phyloP scores from a whole-genome alignment of 2,329 filamentous ascomycete species.

The Drechslera avenae region DNA sequence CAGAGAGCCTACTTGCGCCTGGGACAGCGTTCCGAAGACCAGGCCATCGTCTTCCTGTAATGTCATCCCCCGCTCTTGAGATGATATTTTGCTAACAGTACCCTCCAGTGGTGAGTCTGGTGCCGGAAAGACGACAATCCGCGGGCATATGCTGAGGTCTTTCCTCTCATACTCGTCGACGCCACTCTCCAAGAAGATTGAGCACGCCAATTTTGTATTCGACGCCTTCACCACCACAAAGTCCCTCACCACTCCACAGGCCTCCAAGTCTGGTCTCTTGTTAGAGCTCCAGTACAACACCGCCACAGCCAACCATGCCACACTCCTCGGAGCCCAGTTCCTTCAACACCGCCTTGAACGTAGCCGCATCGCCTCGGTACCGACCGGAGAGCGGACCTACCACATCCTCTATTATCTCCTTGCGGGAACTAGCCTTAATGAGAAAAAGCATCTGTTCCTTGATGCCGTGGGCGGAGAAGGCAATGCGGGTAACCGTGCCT shows the following conservation, averaged over 20 bases:
- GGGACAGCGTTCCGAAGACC: conserved; percentile 88
- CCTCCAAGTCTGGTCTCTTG: conserved; percentile 93
- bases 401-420: conserved; percentile 95
- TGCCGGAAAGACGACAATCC: conserved; percentile 92
- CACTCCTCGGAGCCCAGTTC: conserved; percentile 91
- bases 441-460: conserved; percentile 82
- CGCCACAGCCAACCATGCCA: conserved; percentile 78
- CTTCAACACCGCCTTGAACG: conserved; percentile 91
- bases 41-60: conserved; percentile 91
- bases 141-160: conserved; percentile 83
- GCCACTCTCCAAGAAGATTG: conserved; percentile 89
- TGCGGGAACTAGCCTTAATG: conserved; percentile 85
- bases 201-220: conserved; percentile 92
- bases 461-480: conserved; percentile 57
- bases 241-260: conserved; percentile 90
- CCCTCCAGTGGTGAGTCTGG: conserved; percentile 83
- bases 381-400: conserved; percentile 95
- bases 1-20: conserved; percentile 83
- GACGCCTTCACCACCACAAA: conserved; percentile 97
- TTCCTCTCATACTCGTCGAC: conserved; percentile 90
- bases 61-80: conserved; percentile 48
- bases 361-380: conserved; percentile 87
- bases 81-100: conserved; percentile 9
- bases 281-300: conserved; percentile 98
- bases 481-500: conserved; percentile 58